phyloP scores from a whole-genome alignment of 441 rosid genomes.

The Capsella rubella region DNA sequence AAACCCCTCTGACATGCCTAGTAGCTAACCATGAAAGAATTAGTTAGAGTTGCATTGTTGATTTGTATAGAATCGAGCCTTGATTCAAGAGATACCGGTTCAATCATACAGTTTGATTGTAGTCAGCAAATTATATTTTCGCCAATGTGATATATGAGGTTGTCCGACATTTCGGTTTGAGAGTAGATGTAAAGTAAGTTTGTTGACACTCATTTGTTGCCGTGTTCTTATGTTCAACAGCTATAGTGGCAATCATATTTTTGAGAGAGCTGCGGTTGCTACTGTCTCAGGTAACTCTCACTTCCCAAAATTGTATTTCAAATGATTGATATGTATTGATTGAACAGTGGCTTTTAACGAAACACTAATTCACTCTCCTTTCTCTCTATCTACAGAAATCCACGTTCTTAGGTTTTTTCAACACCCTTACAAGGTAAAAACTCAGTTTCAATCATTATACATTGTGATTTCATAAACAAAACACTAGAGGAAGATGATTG shows the following conservation, averaged over 20 bases:
- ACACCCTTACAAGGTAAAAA: conserved; percentile 64
- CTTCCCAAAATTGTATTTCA: not conserved
- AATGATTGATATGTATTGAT: not conserved
- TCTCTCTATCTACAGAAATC: conserved; percentile 57
- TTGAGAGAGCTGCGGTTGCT: conserved; percentile 62
- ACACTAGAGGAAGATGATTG: not conserved
- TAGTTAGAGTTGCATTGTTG: conserved; percentile 12
- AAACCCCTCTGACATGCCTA: not conserved
- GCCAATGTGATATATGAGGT: not conserved
- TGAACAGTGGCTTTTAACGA: not conserved
- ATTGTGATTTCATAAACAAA: not conserved
- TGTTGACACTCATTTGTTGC: conserved; percentile 22
- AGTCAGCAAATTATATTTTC: conserved; percentile 18
- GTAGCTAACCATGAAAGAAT: conserved; percentile 1
- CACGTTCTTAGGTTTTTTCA: conserved; percentile 46
- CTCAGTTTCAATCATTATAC: conserved; percentile 2
- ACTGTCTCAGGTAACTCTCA: conserved; percentile 53
- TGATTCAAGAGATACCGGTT: conserved; percentile 1
- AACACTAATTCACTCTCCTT: conserved; percentile 13
- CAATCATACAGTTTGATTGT: not conserved
- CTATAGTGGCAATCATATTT: conserved; percentile 67
- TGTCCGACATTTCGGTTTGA: not conserved
- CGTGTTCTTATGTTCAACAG: conserved; percentile 54
- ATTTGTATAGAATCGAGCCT: conserved; percentile 16
- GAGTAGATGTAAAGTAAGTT: not conserved